Evolutionary conservation across 2,329 filamentous ascomycete genomes (phyloP).

Genomic region (Alternaria postmessia): DNA sequence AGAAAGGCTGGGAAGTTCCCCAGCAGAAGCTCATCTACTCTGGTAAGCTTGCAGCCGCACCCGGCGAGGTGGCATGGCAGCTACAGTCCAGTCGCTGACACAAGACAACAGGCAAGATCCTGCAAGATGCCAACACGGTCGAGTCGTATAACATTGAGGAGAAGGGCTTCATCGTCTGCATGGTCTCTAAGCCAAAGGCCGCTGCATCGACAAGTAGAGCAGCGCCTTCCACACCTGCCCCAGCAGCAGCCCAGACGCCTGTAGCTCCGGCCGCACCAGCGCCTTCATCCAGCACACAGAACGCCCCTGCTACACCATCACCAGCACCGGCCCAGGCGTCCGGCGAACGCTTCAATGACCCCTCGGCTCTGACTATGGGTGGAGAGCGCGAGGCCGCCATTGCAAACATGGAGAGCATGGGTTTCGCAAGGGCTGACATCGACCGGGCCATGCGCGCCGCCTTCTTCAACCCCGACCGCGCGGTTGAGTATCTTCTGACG

Average conservation of each 20-base stretch:
- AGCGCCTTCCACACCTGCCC: constrained; percentile 65
- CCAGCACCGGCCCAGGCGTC: constrained; percentile 56
- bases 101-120: constrained; percentile 79
- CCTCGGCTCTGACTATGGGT: constrained; percentile 86
- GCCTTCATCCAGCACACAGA: constrained; percentile 57
- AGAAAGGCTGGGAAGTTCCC: constrained; percentile 93
- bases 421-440: constrained; percentile 86
- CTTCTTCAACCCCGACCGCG: constrained; percentile 95
- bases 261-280: constrained; percentile 64
- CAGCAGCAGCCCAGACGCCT: constrained; percentile 57
- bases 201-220: constrained; percentile 59
- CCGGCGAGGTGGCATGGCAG: constrained; percentile 7
- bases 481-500: constrained; percentile 92
- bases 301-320: constrained; percentile 60
- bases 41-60: constrained; percentile 64
- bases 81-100: constrained; percentile 38
- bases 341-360: constrained; percentile 67
- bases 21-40: constrained; percentile 98
- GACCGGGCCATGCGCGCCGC: constrained; percentile 95
- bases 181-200: constrained; percentile 92
- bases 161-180: constrained; percentile 99
- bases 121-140: constrained; percentile 97
- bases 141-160: constrained; percentile 98
- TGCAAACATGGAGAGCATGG: constrained; percentile 96
- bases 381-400: constrained; percentile 82